phyloP scores from a whole-genome alignment of 2,329 filamentous ascomycete genomes.

The Aspergillus floridensis region DNA sequence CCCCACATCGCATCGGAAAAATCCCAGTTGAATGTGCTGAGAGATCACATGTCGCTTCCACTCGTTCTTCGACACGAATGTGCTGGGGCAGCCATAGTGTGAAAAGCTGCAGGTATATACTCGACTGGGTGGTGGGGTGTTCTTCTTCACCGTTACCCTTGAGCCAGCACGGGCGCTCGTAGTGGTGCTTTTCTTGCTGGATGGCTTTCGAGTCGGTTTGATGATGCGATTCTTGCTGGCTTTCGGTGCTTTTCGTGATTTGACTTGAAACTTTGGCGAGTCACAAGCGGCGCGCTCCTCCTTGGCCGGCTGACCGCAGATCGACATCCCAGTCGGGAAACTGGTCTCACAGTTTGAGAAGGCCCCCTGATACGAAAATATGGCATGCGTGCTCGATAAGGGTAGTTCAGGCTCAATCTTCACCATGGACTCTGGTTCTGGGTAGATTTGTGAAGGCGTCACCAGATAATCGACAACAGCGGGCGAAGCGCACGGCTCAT shows the following conservation, averaged over 20 bases:
- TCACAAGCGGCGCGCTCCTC: neutral
- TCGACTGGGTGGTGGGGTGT: slow-evolving; percentile 4
- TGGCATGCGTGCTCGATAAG: neutral
- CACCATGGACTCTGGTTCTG: slow-evolving; percentile 19
- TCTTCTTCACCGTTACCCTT: slow-evolving; percentile 10
- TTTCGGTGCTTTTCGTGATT: neutral
- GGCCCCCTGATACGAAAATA: neutral
- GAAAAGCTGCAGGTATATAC: slow-evolving; percentile 73
- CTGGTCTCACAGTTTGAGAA: neutral
- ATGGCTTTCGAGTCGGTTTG: slow-evolving; percentile 4
- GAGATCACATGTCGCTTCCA: slow-evolving; percentile 88
- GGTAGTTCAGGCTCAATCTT: slow-evolving; percentile 12
- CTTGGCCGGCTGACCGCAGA: neutral
- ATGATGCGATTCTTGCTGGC: neutral
- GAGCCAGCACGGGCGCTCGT: slow-evolving; percentile 7
- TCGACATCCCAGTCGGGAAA: neutral
- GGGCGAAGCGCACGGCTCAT: slow-evolving; percentile 18
- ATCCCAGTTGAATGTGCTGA: slow-evolving; percentile 72
- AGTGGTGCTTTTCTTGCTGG: slow-evolving; percentile 9
- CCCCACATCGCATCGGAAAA: slow-evolving; percentile 73
- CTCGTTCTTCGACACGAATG: slow-evolving; percentile 82
- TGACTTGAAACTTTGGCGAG: neutral
- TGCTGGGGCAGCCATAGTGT: slow-evolving; percentile 70
- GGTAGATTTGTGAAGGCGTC: slow-evolving; percentile 16
- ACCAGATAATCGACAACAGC: slow-evolving; percentile 11